Evolutionary conservation across 306 rosid genomes (phyloP).

Genomic region (Fragaria vesca): DNA sequence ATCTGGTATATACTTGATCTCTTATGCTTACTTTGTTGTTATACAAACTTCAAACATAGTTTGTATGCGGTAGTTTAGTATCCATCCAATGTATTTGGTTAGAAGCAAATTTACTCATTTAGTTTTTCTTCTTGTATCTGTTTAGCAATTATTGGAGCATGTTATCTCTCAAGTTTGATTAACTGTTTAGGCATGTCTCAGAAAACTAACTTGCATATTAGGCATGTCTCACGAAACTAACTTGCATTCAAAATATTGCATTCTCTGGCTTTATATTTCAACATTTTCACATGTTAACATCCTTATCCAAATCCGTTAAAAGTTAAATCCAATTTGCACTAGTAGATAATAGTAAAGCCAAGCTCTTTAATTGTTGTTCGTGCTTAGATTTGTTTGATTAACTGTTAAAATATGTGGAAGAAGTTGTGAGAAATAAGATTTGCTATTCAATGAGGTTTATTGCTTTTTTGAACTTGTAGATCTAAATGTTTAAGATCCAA

Average conservation of each 20-base stretch:
- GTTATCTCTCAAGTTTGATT: not conserved
- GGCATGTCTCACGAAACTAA: not conserved
- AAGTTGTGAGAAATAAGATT: not conserved
- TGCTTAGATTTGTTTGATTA: not conserved
- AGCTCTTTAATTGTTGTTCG: not conserved
- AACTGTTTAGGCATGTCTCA: not conserved
- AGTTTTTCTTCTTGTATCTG: not conserved
- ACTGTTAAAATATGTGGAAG: not conserved
- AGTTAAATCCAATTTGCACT: not conserved
- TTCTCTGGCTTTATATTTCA: not conserved
- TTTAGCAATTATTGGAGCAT: not conserved
- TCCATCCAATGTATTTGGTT: not conserved
- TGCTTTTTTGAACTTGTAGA: not conserved
- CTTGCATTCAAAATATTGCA: not conserved
- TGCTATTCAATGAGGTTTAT: not conserved
- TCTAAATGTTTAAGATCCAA: not conserved
- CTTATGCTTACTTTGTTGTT: constrained; percentile 1
- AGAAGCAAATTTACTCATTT: not conserved
- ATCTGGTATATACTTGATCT: constrained; percentile 18
- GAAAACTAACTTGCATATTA: not conserved
- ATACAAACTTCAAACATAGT: not conserved
- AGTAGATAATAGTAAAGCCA: not conserved
- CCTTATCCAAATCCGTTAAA: not conserved
- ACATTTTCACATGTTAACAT: not conserved
- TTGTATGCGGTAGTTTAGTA: not conserved